Conservation (phyloP, 257 asterid genomes). For the Solanum paucissectum region DNA sequence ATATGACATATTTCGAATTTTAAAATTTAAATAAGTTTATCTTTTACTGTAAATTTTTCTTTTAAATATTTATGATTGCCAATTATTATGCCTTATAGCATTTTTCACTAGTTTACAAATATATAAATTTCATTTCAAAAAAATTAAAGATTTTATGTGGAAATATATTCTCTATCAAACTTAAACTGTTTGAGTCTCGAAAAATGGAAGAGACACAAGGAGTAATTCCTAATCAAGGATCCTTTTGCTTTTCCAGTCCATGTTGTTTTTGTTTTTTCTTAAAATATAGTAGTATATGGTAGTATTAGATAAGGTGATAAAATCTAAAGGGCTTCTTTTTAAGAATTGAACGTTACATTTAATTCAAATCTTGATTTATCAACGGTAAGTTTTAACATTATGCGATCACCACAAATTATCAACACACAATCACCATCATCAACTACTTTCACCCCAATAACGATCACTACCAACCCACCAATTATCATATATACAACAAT, state of each 20-base stretch:
- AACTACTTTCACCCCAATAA: not conserved
- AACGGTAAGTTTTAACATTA: too few species aligned
- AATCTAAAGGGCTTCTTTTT: not conserved
- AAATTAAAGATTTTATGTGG: too few species aligned
- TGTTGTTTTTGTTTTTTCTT: not conserved
- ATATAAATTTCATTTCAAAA: too few species aligned
- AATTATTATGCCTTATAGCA: too few species aligned
- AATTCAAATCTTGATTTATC: not conserved
- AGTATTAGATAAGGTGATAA: not conserved
- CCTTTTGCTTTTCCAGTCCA: not conserved
- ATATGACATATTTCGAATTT: too few species aligned
- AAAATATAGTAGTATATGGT: not conserved
- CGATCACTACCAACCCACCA: fast-evolving
- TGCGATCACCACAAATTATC: too few species aligned
- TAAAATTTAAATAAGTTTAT: too few species aligned
- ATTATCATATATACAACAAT: not conserved
- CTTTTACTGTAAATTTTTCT: too few species aligned
- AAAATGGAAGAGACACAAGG: too few species aligned
- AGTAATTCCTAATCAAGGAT: not conserved
- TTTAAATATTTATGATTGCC: too few species aligned
- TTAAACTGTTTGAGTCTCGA: fast-evolving
- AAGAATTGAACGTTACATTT: not conserved
- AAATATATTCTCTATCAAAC: too few species aligned
- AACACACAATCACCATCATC: not conserved
- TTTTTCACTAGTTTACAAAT: too few species aligned